Base-by-base conservation (phyloP, 1,139 yeast genomes). In the Taphrina wiesneri region DNA sequence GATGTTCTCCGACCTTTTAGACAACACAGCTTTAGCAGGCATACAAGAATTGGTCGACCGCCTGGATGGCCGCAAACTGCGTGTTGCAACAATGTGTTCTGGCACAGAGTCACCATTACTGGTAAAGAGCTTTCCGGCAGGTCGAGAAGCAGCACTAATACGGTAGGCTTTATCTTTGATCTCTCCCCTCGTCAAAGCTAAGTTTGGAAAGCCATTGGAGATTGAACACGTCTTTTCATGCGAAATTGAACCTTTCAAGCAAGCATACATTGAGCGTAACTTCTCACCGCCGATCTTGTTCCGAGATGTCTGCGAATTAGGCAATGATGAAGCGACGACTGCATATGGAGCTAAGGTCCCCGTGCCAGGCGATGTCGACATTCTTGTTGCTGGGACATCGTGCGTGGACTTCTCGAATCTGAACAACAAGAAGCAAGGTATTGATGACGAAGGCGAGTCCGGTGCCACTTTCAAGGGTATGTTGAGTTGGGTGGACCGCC, bases 41-140 rank as follows among this genome's bases (percentile, higher is more conserved):
- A 45, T 62, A 6, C 41, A 41, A 17, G 56, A 15, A 1, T 41
- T 66, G 17, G 46, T 52, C 11, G 41, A 56, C 0, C 23, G 47
- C 13, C 56, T 66, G 11, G 49, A 47, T 25, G 68, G 68, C 11
- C 63, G 68, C 25, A 66, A 63, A 25, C 36, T 66, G 15, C 67
- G 68, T 15, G 66, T 66, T 23, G 68, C 68, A 32, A 66, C 68
- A 15, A 66, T 66, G 68, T 66, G 68, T 25, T 63, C 68, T 1
- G 68, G 68, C 9, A 66, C 68, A 11, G 67, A 66, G 30, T 63
- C 68, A 0, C 68, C 68, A 5, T 46, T 66, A n/a, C 51, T 66
- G 28, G 53, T 49, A 26, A 49, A 19, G 4, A 6, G 4, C 19
- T n/a, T 25, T 21, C 6, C 15, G 13, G 6, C 6, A 4, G 19